These are phyloP conservation scores for Lagenaria siceraria DNA, from an alignment of 306 rosid genomes.

Conservation along the genomic window DNA sequence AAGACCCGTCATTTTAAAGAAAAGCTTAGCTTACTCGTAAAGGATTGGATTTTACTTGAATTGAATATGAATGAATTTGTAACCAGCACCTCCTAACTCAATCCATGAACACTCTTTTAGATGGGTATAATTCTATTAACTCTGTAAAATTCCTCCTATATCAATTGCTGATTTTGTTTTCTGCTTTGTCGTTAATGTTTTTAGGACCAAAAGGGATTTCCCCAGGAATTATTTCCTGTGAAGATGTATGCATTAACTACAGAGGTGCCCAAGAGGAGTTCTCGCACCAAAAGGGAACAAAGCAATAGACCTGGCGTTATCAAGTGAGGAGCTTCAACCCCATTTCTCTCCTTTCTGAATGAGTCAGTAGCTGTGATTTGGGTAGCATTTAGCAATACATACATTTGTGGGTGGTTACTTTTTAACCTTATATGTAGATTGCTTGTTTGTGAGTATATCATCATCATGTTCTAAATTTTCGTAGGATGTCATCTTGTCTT, in stretches of 20 bases:
- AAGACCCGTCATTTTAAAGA: not conserved
- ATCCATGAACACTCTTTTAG: not conserved
- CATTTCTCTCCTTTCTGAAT: not conserved
- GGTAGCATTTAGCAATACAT: not conserved
- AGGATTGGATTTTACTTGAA: not conserved
- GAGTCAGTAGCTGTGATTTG: not conserved
- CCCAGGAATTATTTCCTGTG: constrained; percentile 62
- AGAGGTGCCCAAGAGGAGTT: constrained; percentile 51
- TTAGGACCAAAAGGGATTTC: constrained; percentile 91
- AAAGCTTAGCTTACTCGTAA: not conserved
- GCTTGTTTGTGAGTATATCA: not conserved
- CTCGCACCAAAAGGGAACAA: constrained; percentile 31
- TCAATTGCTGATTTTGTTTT: not conserved
- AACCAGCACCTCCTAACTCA: not conserved
- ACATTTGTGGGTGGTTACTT: not conserved
- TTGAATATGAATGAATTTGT: not conserved
- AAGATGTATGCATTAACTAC: constrained; percentile 81
- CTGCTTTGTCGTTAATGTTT: not conserved
- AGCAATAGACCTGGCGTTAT: constrained; percentile 65
- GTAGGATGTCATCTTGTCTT: not conserved
- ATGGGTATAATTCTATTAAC: not conserved
- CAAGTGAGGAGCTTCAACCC: constrained; percentile 29
- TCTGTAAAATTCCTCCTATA: not conserved
- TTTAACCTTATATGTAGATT: not conserved
- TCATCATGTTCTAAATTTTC: not conserved